Evolutionary conservation across 1,284 basidiomycete species (phyloP), one percentile per base, ranked within the genome.

Genomic region (Pseudozyma thailandica): DNA sequence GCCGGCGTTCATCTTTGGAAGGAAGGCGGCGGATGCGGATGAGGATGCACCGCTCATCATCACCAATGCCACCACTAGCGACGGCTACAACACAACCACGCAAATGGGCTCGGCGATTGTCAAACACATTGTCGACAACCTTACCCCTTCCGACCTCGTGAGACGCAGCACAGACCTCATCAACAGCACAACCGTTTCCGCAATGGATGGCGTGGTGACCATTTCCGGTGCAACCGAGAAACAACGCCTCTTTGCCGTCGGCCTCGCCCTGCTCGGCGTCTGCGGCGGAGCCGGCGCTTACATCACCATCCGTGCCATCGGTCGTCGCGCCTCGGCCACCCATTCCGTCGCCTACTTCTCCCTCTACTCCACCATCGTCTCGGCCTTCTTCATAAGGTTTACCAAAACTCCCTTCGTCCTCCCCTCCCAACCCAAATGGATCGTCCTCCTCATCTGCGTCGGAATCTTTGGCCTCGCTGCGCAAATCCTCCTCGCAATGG

Each of bases 291-390:
- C 89, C 4, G 86, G 86, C 9, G 88, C 89, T 27, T 90, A 89
- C 77, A 88, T 87, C 1, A 84, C 87, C 0, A 87, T 92, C 33
- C 87, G 90, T 4, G 88, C 88, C 7, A 90, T 92, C 27, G 91
- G 91, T 2, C 89, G 87, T 63, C 86, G 89, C 0, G 90, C 90
- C 4, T 89, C 91, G 72, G 86, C 90, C 0, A 83, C 92, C 53
- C 91, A 93, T 78, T 86, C 87, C n/a, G 86, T 92, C 65, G 85
- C 86, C 3, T 89, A 87, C 57, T 92, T 91, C 76, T 88, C 90
- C 0, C 82, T 86, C 25, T 86, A 88, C 74, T 89, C 88, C 61
- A 86, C 89, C 3, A 81, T 90, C 37, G 86, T 87, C 1, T 86
- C 88, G 1, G 81, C 84, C 10, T 62, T 88, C 9, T 52, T 64